phyloP scores from a whole-genome alignment of 2,329 filamentous ascomycete species.

The Salinomyces thailandicus region DNA sequence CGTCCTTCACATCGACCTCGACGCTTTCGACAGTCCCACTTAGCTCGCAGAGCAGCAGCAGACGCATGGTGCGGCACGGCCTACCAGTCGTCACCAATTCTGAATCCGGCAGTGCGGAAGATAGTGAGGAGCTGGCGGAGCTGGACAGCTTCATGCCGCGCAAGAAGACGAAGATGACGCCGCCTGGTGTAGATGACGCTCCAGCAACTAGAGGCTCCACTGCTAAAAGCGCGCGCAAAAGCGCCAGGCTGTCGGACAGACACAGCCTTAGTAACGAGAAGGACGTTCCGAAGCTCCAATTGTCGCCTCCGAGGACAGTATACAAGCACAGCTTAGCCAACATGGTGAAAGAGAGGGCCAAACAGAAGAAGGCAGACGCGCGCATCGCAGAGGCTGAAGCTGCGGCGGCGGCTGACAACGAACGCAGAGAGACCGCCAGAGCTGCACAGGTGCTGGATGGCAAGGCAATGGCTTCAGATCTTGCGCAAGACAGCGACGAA shows the following conservation, averaged over 20 bases:
- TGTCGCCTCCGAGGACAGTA: slow-evolving; percentile 13
- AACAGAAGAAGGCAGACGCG: slow-evolving; percentile 14
- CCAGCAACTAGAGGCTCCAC: background rate
- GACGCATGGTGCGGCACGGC: slow-evolving; percentile 41
- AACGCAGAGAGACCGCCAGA: background rate
- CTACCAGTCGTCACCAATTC: slow-evolving; percentile 40
- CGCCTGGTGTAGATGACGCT: slow-evolving; percentile 2
- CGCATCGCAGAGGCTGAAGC: slow-evolving; percentile 16
- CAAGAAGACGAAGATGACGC: slow-evolving; percentile 22
- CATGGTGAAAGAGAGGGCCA: slow-evolving; percentile 18
- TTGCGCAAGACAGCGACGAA: slow-evolving; percentile 27
- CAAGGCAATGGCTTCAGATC: slow-evolving; percentile 32
- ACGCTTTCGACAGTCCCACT: slow-evolving; percentile 22
- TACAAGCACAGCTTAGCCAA: slow-evolving; percentile 22
- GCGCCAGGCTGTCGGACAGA: slow-evolving; percentile 5
- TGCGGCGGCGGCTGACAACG: background rate
- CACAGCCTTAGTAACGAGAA: background rate
- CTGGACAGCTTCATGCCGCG: slow-evolving; percentile 19
- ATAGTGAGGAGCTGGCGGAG: slow-evolving; percentile 24
- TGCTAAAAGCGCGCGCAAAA: slow-evolving; percentile 3
- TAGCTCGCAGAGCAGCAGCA: slow-evolving; percentile 35
- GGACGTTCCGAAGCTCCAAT: background rate
- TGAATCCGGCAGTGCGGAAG: slow-evolving; percentile 24
- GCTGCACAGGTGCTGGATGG: slow-evolving; percentile 4
- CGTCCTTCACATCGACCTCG: slow-evolving; percentile 20